Base-by-base conservation (phyloP, 345 rosid genomes). In the Viola odorata region DNA sequence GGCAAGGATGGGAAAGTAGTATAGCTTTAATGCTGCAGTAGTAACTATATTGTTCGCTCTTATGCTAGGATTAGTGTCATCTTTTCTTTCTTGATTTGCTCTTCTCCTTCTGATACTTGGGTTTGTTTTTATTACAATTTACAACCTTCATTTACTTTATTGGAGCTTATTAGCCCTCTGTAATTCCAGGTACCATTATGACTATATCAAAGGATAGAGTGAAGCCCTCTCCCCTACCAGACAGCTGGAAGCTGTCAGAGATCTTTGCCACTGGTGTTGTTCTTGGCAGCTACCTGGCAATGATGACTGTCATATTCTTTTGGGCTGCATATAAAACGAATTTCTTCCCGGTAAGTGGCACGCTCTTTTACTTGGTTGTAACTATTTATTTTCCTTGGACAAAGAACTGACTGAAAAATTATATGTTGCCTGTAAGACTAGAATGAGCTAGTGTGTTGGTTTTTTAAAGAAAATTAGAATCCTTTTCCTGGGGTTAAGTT, bases 221-320 rank as follows among this genome's bases (percentile, higher is more conserved):
- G 82, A 94, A 94, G 67, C 99, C 99, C 62, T 94, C 99, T 64
- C 97, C 96, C 73, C 82, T 88, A 52, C 97, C 96, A 5, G 99
- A 94, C 84, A 90, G 99, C 81, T 88, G 99, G 99, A 94, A 90
- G 80, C 84, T 94, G 59, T 77, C 99, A 1, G 99, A 94, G 73
- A 94, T 94, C 63, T 90, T 90, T 57, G 77, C 95, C 0, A 94
- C 99, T 40, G 97, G 99, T 9, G 63, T 94, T 60, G 78, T 94
- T 73, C 95, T 94, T 38, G 99, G 99, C 41, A 75, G 88, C 75
- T 94, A 94, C 86, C 70, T 94, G 84, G 99, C 99, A 10, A 78
- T 94, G 92, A 90, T 90, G 97, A 94, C 99, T 0, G 97, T 94
- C 70, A 90, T 94, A 62, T 94, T 94, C 81, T 94, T 94, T 71